Percentiles rank a stretch among this genome's conserved stretches.
These are phyloP conservation scores for Fusarium sp. DNA, from an alignment of 2,329 filamentous ascomycete species.

Conservation along the genomic window DNA sequence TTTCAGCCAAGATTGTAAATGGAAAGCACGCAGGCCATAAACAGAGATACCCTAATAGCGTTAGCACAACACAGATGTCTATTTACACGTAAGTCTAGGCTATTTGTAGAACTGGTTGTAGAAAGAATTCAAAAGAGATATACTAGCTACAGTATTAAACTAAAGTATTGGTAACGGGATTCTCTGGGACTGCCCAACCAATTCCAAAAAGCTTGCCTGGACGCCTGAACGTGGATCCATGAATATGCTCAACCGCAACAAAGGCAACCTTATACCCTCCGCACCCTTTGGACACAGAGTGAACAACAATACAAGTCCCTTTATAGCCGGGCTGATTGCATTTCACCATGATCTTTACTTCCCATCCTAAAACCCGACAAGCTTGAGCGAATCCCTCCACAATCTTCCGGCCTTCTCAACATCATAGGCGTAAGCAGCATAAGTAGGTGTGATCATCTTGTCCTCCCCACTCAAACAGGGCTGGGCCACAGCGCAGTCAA, in stretches of 20 bases:
- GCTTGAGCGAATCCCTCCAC: neutral
- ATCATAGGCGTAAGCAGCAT: neutral
- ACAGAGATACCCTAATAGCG: neutral
- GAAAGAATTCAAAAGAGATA: too few relatives aligned
- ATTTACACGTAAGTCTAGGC: too few relatives aligned
- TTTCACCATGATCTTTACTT: neutral
- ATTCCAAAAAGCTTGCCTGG: too few relatives aligned
- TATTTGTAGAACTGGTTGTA: too few relatives aligned
- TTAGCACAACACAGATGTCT: fast-evolving
- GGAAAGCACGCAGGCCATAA: neutral
- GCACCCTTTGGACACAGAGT: fast-evolving
- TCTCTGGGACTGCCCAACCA: too few relatives aligned
- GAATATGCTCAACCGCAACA: neutral
- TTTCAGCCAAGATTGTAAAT: neutral
- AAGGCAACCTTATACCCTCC: fast-evolving
- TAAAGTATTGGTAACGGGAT: too few relatives aligned
- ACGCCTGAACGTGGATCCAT: too few relatives aligned
- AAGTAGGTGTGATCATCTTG: neutral
- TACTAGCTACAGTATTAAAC: too few relatives aligned
- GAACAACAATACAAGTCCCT: neutral
- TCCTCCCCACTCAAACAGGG: neutral
- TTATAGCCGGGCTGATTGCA: neutral
- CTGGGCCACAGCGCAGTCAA: neutral
- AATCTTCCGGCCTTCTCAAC: neutral
- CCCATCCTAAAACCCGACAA: neutral